Evolutionary conservation across 1,284 basidiomycete species (phyloP).

Genomic region (Retiboletus flavoniger): DNA sequence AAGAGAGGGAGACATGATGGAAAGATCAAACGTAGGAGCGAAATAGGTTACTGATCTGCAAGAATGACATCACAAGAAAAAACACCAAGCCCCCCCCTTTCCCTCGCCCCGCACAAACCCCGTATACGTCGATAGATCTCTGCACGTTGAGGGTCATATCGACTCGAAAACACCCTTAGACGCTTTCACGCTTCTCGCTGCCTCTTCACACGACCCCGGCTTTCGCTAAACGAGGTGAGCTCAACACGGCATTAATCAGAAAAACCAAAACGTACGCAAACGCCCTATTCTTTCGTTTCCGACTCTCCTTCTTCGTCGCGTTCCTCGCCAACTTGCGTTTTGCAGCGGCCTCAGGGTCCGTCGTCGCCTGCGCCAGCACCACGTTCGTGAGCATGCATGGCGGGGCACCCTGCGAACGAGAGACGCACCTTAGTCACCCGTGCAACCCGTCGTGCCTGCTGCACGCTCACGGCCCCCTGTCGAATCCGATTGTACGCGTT

Average conservation of each 20-base stretch:
- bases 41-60: no score
- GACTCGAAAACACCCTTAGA: no score
- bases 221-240: conserved; percentile 33
- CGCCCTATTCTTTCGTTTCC: conserved; percentile 69
- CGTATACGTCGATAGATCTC: not conserved
- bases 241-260: not conserved
- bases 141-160: no score
- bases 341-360: conserved; percentile 75
- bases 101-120: not conserved
- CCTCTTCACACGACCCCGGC: conserved; percentile 40
- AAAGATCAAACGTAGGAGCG: no score
- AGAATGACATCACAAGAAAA: no score
- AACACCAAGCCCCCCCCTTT: no score
- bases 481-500: conserved; percentile 78
- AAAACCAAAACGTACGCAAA: conserved; percentile 50
- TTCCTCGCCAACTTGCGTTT: conserved; percentile 72
- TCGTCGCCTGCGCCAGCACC: conserved; percentile 46
- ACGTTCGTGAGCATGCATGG: not conserved
- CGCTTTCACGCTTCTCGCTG: conserved; percentile 30
- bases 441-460: conserved; percentile 72
- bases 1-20: no score
- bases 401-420: not conserved
- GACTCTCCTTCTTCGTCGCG: conserved; percentile 73
- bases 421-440: conserved; percentile 28
- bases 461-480: conserved; percentile 65